Conservation (phyloP, 2,329 filamentous ascomycete genomes). For the Pezicula radicicola region DNA sequence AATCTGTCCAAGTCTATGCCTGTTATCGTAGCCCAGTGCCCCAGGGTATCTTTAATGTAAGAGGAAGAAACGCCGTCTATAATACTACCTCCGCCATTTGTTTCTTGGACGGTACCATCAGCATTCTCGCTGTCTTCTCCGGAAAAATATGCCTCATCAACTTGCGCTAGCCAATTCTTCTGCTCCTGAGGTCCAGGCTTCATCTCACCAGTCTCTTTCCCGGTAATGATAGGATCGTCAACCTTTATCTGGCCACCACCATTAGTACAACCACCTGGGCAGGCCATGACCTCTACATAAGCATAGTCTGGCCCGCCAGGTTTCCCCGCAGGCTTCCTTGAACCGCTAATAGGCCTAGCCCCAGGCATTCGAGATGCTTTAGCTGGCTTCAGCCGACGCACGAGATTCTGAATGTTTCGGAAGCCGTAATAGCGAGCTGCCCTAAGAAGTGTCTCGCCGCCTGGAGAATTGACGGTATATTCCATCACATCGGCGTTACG, state of each 20-base stretch:
- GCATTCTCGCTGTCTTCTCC: conserved; percentile 48
- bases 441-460: conserved; percentile 63
- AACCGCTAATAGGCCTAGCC: conserved; percentile 57
- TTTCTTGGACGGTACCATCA: conserved; percentile 21
- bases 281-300: conserved; percentile 99
- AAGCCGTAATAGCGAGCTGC: conserved; percentile 95
- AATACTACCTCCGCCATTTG: conserved; percentile 34
- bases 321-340: conserved; percentile 50
- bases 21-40: conserved; percentile 73
- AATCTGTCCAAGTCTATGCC: conserved; percentile 69
- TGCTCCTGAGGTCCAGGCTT: conserved; percentile 75
- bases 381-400: conserved; percentile 83
- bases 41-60: conserved; percentile 65
- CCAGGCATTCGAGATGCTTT: conserved; percentile 77
- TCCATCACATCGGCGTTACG: conserved; percentile 91
- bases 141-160: conserved; percentile 91
- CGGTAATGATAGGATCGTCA: conserved; percentile 66
- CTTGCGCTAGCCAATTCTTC: conserved; percentile 76
- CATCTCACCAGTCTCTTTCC: conserved; percentile 41
- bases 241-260: conserved; percentile 94
- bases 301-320: conserved; percentile 62
- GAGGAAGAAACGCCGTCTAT: conserved; percentile 65
- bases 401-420: conserved; percentile 96
- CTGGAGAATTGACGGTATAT: conserved; percentile 62
- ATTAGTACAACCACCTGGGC: conserved; percentile 97